phyloP scores from a whole-genome alignment of 176 grass and related monocot species.

The Rhynchospora breviuscula region DNA sequence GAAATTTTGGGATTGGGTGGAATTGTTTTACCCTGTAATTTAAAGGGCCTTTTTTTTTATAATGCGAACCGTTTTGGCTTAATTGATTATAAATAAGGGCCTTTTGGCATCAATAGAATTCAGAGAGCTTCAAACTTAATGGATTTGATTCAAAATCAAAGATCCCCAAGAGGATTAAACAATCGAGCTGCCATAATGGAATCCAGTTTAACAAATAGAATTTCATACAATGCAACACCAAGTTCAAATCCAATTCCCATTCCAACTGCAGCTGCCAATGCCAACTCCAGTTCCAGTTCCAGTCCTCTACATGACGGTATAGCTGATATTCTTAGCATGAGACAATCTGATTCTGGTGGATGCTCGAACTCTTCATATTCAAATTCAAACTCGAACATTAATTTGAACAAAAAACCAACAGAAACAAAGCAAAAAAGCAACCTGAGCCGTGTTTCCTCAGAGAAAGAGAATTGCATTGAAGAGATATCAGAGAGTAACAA shows the following conservation, averaged over 20 bases:
- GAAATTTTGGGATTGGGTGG: background rate
- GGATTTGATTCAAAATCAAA: slow-evolving; percentile 15
- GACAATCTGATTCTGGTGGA: slow-evolving; percentile 34
- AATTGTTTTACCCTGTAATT: background rate
- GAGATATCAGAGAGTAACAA: slow-evolving; percentile 24
- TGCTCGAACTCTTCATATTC: slow-evolving; percentile 36
- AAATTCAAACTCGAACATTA: slow-evolving; percentile 24
- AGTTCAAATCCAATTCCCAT: background rate
- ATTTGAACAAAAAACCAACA: slow-evolving; percentile 30
- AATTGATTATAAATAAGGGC: background rate
- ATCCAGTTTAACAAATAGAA: background rate
- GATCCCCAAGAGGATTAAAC: slow-evolving; percentile 14
- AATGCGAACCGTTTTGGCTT: background rate
- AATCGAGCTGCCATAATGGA: background rate
- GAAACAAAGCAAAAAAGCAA: slow-evolving; percentile 33
- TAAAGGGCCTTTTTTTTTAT: background rate
- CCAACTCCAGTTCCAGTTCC: slow-evolving; percentile 21
- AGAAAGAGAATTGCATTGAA: slow-evolving; percentile 9
- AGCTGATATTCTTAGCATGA: slow-evolving; percentile 39
- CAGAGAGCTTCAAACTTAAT: background rate
- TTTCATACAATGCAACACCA: background rate
- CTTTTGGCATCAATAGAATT: background rate
- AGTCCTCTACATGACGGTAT: slow-evolving; percentile 40
- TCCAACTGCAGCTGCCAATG: background rate
- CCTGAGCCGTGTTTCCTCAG: slow-evolving; percentile 25